Conservation (phyloP, 2,329 filamentous ascomycete genomes). For the Hypoxylon sp. region DNA sequence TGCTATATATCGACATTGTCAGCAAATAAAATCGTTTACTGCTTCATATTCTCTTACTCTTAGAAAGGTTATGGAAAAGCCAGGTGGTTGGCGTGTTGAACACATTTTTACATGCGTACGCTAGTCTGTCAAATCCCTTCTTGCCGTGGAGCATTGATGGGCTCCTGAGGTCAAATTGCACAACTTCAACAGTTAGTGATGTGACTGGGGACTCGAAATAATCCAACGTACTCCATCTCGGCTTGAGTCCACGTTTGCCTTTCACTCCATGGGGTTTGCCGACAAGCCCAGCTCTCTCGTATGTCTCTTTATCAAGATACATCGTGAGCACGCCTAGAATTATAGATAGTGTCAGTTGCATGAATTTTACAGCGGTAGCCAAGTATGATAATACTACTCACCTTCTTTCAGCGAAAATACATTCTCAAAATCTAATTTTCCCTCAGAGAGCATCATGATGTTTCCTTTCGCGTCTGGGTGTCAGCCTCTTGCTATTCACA, state of each 20-base stretch:
- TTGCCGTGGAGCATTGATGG: constrained; percentile 86
- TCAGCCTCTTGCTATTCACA: background rate
- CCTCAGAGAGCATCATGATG: constrained; percentile 87
- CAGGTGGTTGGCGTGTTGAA: constrained; percentile 78
- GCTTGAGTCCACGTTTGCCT: constrained; percentile 72
- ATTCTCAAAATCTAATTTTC: constrained; percentile 77
- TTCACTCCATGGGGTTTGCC: constrained; percentile 76
- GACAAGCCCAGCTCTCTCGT: constrained; percentile 84
- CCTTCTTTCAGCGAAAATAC: constrained; percentile 80
- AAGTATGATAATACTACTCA: constrained; percentile 51
- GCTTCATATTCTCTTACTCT: constrained; percentile 57
- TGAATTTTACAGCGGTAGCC: background rate
- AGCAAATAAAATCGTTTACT: constrained; percentile 22
- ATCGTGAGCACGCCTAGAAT: constrained; percentile 75
- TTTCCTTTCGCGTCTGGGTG: constrained; percentile 69
- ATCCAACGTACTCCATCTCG: constrained; percentile 76
- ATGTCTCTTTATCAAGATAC: constrained; percentile 84
- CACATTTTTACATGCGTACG: constrained; percentile 84
- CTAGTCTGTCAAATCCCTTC: constrained; percentile 82
- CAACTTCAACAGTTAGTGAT: constrained; percentile 64
- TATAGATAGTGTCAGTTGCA: constrained; percentile 5
- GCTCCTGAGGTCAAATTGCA: constrained; percentile 81
- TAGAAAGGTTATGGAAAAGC: constrained; percentile 79
- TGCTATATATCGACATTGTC: constrained; percentile 54
- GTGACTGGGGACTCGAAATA: background rate